These are phyloP conservation scores for Fomitopsis pulvina DNA, from an alignment of 768 basidiomycete genomes.

Conservation along the genomic window DNA sequence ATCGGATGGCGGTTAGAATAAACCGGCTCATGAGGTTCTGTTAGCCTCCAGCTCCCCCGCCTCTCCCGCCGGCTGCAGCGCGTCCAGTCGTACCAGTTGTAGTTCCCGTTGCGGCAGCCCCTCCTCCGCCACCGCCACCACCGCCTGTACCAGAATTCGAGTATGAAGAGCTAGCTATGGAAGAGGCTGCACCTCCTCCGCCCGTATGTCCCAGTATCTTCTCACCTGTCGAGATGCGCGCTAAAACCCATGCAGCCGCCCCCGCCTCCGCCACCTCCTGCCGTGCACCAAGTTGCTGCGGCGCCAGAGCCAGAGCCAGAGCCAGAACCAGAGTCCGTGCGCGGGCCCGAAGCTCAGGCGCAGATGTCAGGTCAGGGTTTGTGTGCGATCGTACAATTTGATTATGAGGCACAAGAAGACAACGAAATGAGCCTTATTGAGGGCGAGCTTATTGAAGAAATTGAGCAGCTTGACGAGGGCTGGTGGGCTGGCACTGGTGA, in stretches of 20 bases:
- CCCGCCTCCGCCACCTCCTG: conserved; percentile 36
- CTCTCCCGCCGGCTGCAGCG: conserved; percentile 11
- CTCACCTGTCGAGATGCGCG: neutral
- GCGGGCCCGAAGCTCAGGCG: conserved; percentile 35
- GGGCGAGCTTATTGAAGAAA: conserved; percentile 74
- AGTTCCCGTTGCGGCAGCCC: conserved; percentile 21
- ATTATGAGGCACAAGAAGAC: conserved; percentile 80
- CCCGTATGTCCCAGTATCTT: conserved; percentile 20
- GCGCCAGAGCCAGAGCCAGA: conserved; percentile 31
- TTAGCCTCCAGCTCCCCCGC: conserved; percentile 13
- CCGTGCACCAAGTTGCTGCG: conserved; percentile 18
- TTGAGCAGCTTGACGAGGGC: conserved; percentile 81
- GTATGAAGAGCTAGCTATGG: conserved; percentile 27
- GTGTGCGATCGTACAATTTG: conserved; percentile 73
- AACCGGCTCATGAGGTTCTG: neutral
- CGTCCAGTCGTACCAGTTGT: conserved; percentile 8
- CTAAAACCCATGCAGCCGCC: neutral
- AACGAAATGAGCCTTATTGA: conserved; percentile 80
- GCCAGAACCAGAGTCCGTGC: conserved; percentile 34
- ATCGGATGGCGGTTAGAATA: conserved; percentile 7
- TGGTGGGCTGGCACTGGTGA: conserved; percentile 86
- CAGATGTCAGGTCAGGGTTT: conserved; percentile 38
- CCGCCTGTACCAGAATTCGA: conserved; percentile 29
- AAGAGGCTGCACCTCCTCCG: conserved; percentile 26
- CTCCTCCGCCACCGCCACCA: conserved; percentile 27